Evolutionary conservation across 345 rosid species (phyloP), one percentile per base, ranked within the genome.

Genomic region (Microcos paniculata): DNA sequence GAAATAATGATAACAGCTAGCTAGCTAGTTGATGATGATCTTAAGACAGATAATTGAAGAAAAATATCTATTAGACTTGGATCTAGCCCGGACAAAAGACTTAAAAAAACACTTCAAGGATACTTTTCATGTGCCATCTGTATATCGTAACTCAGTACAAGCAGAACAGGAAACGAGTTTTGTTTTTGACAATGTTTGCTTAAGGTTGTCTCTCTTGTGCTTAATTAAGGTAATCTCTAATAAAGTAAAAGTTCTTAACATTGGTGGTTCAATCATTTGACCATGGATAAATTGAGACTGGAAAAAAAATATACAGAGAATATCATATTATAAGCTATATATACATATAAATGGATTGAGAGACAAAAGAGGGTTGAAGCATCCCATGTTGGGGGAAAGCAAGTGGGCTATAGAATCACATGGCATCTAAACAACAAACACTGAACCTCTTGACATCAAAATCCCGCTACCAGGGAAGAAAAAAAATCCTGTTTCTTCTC

Each of bases 391-490:
- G 72, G 26, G 72, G 43, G 10, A 48, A 48, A 48, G 38, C 57
- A 28, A 68, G 72, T 68, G 72, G 72, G 72, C 57, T 68, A 68
- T 48, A 48, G 57, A 48, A 18, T 48, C 57, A 68, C 72, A 48
- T 75, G 82, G 79, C 31, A 33, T 75, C 73, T 46, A 71, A 80
- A n/a, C 76, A 45, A 43, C 31, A 70, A 62, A 63, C 71, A 62
- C 9, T 62, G 71, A 56, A 42, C 65, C 21, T 23, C 9, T 63
- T 35, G n/a, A 48, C 35, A 48, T 48, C 21, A 68, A 68, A 48
- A 46, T 35, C 40, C 40, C 57, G 23, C 21, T 49, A 31, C 18
- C 45, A 33, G 31, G 28, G 31, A 51, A 31, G 31, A 31, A 70
- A 51, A 12, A 38, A 62, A 21, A 71, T 55, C 31, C 13, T 71